phyloP scores from a whole-genome alignment of 768 basidiomycete species.

The Hericium coralloides region DNA sequence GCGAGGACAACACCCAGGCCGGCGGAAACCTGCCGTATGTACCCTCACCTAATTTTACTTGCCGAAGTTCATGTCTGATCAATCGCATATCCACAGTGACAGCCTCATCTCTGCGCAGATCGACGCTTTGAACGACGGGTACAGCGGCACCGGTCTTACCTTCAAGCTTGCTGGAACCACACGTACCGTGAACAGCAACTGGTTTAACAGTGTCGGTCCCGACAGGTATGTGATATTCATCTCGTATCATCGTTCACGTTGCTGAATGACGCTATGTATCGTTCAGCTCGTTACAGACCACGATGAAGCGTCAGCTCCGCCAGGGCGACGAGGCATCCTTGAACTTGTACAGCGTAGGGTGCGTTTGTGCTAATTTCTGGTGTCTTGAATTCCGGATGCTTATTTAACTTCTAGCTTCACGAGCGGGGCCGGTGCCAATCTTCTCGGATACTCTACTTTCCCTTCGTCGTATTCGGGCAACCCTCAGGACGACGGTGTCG shows the following conservation, averaged over 20 bases:
- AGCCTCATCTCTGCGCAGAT: constrained; percentile 34
- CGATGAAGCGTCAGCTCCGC: constrained; percentile 40
- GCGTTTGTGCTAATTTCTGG: constrained; percentile 8
- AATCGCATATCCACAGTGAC: constrained; percentile 13
- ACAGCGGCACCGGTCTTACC: constrained; percentile 26
- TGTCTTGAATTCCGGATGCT: not conserved
- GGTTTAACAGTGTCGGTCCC: constrained; percentile 39
- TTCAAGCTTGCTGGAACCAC: constrained; percentile 34
- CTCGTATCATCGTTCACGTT: not conserved
- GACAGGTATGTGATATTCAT: not conserved
- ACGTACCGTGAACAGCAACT: constrained; percentile 35
- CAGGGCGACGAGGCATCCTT: constrained; percentile 31
- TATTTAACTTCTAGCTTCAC: constrained; percentile 21
- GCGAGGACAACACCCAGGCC: constrained; percentile 25
- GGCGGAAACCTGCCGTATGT: not conserved
- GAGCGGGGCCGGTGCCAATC: constrained; percentile 29
- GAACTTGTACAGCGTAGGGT: constrained; percentile 47
- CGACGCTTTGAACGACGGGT: constrained; percentile 33
- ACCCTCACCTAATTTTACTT: not conserved
- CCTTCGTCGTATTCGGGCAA: constrained; percentile 31
- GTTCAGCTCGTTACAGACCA: constrained; percentile 25
- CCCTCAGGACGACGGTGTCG: constrained; percentile 41
- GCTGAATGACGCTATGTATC: not conserved
- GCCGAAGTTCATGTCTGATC: not conserved
- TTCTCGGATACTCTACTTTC: constrained; percentile 49